Evolutionary conservation across 306 rosid species (phyloP).

Genomic region (Chamaecrista fasciculata): DNA sequence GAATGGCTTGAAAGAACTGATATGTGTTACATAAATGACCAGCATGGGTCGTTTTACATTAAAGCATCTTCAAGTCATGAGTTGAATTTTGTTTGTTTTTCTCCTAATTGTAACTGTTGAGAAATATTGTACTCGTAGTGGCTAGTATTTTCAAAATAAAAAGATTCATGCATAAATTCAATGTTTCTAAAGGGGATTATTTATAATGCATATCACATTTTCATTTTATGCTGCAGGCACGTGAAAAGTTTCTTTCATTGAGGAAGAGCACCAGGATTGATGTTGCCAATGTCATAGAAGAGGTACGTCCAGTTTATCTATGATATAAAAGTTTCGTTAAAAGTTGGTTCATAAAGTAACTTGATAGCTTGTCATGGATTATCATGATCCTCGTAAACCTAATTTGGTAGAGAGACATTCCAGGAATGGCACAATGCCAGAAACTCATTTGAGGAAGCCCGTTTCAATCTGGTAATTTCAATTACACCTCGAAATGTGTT

Average conservation of each 20-base stretch:
- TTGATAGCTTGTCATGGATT: conserved; percentile 34
- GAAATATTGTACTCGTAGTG: conserved; percentile 8
- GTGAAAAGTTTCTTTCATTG: conserved; percentile 73
- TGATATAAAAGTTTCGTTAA: neutral
- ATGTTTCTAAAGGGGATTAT: neutral
- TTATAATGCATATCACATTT: conserved; percentile 25
- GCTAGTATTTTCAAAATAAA: conserved; percentile 1
- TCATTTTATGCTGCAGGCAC: conserved; percentile 61
- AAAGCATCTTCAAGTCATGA: conserved; percentile 11
- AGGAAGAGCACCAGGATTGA: conserved; percentile 76
- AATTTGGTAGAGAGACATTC: conserved; percentile 64
- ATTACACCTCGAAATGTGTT: conserved; percentile 25
- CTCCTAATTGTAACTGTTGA: conserved; percentile 2
- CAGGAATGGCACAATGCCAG: conserved; percentile 78
- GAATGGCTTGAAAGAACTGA: neutral
- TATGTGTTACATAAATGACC: neutral
- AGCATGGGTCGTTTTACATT: neutral
- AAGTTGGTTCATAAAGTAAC: conserved; percentile 18
- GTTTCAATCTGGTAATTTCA: conserved; percentile 73
- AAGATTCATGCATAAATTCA: neutral
- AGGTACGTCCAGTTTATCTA: conserved; percentile 48
- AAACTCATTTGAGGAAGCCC: conserved; percentile 72
- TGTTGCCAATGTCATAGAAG: conserved; percentile 56
- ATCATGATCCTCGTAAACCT: conserved; percentile 50
- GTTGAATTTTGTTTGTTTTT: conserved; percentile 18